These are phyloP conservation scores for Entomortierella beljakovae DNA, from an alignment of 192 early-diverging fungal species.

Conservation along the genomic window DNA sequence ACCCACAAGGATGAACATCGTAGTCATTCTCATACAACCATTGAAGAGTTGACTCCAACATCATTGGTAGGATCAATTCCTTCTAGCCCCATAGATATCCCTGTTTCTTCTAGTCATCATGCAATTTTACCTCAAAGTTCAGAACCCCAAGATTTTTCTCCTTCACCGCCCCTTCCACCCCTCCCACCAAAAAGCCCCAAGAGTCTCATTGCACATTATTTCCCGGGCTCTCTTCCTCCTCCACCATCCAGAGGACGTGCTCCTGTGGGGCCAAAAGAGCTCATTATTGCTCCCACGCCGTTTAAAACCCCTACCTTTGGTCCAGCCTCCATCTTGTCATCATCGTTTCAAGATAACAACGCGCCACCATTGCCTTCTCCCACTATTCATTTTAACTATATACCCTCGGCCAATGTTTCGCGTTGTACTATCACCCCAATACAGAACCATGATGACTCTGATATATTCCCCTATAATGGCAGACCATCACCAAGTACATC, in stretches of 20 bases:
- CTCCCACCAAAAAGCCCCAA: constrained; percentile 38
- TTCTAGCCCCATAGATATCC: constrained; percentile 5
- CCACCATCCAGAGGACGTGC: constrained; percentile 25
- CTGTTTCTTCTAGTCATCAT: neutral
- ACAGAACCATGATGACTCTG: constrained; percentile 1
- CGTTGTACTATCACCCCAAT: neutral
- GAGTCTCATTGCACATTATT: constrained; percentile 42
- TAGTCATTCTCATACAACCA: neutral
- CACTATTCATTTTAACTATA: constrained; percentile 24
- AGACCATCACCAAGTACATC: constrained; percentile 29
- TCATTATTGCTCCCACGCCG: constrained; percentile 16
- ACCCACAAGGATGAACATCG: too few relatives aligned
- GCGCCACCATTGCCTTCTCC: constrained; percentile 29
- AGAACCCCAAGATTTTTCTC: neutral
- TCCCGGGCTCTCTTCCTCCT: constrained; percentile 38
- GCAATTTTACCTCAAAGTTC: too few relatives aligned
- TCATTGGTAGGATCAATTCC: constrained; percentile 6
- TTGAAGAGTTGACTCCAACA: neutral
- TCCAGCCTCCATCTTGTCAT: constrained; percentile 3
- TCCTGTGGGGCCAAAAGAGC: neutral
- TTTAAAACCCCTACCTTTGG: constrained; percentile 52
- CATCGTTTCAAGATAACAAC: neutral
- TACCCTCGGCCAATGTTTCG: constrained; percentile 28
- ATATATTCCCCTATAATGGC: neutral
- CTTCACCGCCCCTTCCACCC: constrained; percentile 28